Conservation (phyloP, 208 protist species). For the Leishmania braziliensis region DNA sequence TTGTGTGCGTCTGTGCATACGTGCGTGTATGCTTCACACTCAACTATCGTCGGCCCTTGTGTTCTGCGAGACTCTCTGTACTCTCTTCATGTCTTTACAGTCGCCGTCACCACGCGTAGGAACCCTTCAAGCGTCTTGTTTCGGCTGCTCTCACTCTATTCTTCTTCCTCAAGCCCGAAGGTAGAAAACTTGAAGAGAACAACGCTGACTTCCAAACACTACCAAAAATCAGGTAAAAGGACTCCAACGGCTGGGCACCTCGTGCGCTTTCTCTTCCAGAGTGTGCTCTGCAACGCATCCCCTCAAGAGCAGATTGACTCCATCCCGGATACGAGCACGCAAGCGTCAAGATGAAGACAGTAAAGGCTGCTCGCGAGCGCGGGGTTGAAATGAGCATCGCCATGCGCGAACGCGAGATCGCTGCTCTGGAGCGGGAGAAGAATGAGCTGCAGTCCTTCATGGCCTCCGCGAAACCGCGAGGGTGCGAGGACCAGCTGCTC, state of each 20-base stretch:
- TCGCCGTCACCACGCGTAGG: neutral
- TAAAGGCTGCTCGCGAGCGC: conserved; percentile 53
- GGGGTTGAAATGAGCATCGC: conserved; percentile 69
- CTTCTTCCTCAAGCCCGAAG: too few species aligned
- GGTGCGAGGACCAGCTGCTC: conserved; percentile 49
- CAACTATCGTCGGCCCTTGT: neutral
- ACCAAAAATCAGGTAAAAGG: neutral
- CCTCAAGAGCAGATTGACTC: neutral
- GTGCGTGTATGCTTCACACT: neutral
- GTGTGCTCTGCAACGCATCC: neutral
- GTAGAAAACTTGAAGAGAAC: neutral
- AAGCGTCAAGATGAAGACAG: conserved; percentile 44
- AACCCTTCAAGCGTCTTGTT: neutral
- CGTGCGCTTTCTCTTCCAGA: neutral
- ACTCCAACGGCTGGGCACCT: neutral
- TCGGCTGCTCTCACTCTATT: too few species aligned
- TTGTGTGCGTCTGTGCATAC: neutral
- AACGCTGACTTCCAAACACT: neutral
- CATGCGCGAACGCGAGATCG: conserved; percentile 66
- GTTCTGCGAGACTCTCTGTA: neutral
- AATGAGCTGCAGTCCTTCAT: conserved; percentile 53
- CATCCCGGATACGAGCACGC: neutral
- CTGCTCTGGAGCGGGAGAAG: conserved; percentile 58
- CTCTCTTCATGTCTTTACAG: conserved; percentile 2
- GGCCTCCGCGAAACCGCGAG: conserved; percentile 23